Base-by-base conservation (phyloP, 805 yeast genomes). In the Nakazawaea anatomiae region DNA sequence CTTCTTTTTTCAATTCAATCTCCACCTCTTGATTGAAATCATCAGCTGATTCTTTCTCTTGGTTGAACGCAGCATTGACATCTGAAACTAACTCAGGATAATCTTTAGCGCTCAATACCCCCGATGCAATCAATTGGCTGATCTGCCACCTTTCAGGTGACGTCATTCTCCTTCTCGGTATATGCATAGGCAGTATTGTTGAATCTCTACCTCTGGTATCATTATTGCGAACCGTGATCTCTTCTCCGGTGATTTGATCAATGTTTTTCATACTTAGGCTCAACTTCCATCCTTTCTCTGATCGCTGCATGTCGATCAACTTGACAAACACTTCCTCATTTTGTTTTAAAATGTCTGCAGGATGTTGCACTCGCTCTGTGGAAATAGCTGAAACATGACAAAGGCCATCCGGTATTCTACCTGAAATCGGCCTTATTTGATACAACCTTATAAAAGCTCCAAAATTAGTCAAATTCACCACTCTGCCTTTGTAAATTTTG, bases 141-240 rank as follows among this genome's bases (percentile, higher is more conserved):
- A 88, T 75, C 61, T 92, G 97, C 96, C 97, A 91, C 51, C 89
- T 68, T 65, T 91, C 98, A 0, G 95, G 95, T 0, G 95, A 86
- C 0, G 95, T 85, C 36, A 85, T 64, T 48, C 87, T 73, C 54
- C 74, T 68, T 54, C 9, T 42, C 47, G 42, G 25, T 46, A 27
- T 27, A 30, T 34, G 14, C 42, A 36, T 39, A 11, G 42, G 34
- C 49, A 8, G 40, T 30, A 11, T 41, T 28, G 6, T 47, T 25
- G 39, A 32, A n/a, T 29, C 42, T 14, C 48, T 47, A 43, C 31
- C 50, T 47, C 11, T 51, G 39, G 14, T 39, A 38, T 40, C 51
- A 34, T 32, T 32, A 32, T 11, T 32, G 11, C 35, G 2, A 11
- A 11, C 50, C 46, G n/a, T 18, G 25, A 18, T 52, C 41, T 60